Percentiles rank a stretch among this genome's conserved stretches.
Evolutionary conservation across 1,139 yeast species (phyloP).

Genomic region (Diutina siamensis): DNA sequence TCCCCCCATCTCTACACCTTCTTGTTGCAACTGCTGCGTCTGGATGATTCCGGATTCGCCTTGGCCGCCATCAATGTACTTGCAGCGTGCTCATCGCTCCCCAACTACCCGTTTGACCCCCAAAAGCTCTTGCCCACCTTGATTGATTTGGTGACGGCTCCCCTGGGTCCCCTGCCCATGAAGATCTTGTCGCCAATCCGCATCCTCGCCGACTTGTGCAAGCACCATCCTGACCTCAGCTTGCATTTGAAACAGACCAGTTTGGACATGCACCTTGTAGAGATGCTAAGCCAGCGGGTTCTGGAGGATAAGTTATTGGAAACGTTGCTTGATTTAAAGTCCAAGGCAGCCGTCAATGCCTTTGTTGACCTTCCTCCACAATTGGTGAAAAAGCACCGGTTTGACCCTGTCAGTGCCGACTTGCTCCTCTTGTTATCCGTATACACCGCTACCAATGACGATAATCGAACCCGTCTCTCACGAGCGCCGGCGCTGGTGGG

Average conservation of each 20-base stretch:
- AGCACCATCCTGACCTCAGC: background rate
- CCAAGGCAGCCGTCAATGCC: background rate
- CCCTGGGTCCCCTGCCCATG: background rate
- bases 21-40: background rate
- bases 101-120: background rate
- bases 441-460: background rate
- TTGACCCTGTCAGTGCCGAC: background rate
- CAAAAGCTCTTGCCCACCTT: background rate
- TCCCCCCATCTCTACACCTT: background rate
- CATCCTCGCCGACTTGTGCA: background rate
- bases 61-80: conserved; percentile 2
- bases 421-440: background rate
- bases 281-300: background rate
- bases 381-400: background rate
- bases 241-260: conserved; percentile 2
- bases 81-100: background rate
- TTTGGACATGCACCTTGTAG: background rate
- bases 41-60: background rate
- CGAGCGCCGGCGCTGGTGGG: background rate
- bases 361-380: background rate
- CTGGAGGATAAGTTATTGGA: background rate
- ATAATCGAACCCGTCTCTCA: background rate
- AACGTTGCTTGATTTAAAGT: background rate
- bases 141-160: background rate
- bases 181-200: background rate